A percentile compares a stretch with the other conserved stretches of the same genome.
These are phyloP conservation scores for Allium cepa DNA, from an alignment of 106 monocot species.

Conservation along the genomic window DNA sequence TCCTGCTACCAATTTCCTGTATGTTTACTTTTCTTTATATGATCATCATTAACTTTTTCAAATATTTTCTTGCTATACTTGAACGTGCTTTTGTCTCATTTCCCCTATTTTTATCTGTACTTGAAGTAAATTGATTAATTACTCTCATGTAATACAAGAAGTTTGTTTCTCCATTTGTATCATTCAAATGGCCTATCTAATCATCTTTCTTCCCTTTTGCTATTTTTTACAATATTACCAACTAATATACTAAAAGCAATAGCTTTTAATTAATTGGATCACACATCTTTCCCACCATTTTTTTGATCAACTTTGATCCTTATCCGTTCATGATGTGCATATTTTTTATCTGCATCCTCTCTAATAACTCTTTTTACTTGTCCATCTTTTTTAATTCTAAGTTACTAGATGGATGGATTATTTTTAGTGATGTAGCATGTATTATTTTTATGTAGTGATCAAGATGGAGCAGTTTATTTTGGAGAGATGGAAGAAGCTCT, in stretches of 20 bases:
- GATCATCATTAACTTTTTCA: neutral
- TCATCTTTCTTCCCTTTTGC: neutral
- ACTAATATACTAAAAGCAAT: neutral
- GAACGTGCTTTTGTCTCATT: no score
- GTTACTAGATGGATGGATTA: neutral
- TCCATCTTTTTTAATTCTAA: neutral
- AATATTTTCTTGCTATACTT: neutral
- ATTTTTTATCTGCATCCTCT: neutral
- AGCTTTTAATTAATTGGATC: slow-evolving; percentile 19
- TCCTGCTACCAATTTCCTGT: slow-evolving; percentile 46
- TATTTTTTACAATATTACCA: slow-evolving; percentile 1
- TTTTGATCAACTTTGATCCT: slow-evolving; percentile 7
- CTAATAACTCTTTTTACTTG: neutral
- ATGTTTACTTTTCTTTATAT: slow-evolving; percentile 1
- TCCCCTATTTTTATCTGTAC: no score
- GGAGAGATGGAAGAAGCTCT: slow-evolving; percentile 86
- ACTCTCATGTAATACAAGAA: neutral
- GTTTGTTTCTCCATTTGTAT: neutral
- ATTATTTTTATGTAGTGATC: slow-evolving; percentile 35
- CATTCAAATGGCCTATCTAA: slow-evolving; percentile 1
- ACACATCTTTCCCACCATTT: slow-evolving; percentile 20
- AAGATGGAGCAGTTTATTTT: slow-evolving; percentile 66
- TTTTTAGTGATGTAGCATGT: slow-evolving; percentile 1
- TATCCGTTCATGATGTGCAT: slow-evolving; percentile 11
- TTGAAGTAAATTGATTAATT: neutral